Conservation (phyloP, 768 basidiomycete species). For the Porphyrellus cyaneotinctus region DNA sequence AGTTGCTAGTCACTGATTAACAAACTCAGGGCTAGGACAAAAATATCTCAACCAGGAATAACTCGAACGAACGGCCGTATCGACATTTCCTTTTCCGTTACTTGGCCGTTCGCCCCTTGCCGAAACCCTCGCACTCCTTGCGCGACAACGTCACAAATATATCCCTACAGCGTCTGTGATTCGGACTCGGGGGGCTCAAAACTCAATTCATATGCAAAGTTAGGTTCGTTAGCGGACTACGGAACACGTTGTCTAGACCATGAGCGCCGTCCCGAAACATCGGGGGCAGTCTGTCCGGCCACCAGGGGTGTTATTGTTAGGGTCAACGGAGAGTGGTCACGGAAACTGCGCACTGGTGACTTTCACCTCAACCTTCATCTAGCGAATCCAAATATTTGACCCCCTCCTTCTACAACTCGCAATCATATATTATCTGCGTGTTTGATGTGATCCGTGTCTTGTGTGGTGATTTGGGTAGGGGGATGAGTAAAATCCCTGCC, state of each 20-base stretch:
- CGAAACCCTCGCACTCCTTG: neutral
- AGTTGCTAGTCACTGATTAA: neutral
- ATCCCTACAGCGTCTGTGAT: neutral
- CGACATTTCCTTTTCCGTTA: neutral
- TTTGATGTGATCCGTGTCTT: constrained; percentile 54
- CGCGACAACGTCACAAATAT: neutral
- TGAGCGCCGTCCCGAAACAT: neutral
- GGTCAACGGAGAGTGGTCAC: neutral
- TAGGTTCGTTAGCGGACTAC: constrained; percentile 10
- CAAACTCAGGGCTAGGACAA: too few relatives aligned
- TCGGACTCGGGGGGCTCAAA: neutral
- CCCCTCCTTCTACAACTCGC: constrained; percentile 49
- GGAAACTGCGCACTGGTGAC: constrained; percentile 5
- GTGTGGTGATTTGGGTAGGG: constrained; percentile 61
- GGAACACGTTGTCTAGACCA: neutral
- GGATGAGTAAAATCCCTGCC: constrained; percentile 38
- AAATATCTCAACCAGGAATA: too few relatives aligned
- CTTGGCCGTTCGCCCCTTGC: neutral
- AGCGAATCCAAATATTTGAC: constrained; percentile 47
- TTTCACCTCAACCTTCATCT: constrained; percentile 42
- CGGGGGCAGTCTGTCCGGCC: constrained; percentile 7
- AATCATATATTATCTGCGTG: constrained; percentile 59
- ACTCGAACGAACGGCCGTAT: neutral
- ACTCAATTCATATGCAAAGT: constrained; percentile 3
- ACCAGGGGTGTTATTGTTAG: neutral